Evolutionary conservation across 2,329 filamentous ascomycete genomes (phyloP).

Genomic region (Scedosporium minutisporum): DNA sequence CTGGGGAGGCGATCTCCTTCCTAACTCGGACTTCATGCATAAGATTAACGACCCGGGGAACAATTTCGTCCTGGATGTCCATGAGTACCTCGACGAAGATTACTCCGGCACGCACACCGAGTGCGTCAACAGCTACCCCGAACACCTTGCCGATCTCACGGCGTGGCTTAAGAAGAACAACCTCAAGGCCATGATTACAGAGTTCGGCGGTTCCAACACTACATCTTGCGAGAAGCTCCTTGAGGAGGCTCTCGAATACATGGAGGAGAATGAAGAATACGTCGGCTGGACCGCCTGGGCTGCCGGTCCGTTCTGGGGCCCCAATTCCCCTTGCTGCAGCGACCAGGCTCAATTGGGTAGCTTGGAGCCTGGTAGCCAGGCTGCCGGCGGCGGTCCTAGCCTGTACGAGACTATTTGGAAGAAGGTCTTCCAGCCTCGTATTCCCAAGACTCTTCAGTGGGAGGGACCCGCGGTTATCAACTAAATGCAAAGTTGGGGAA

Average conservation of each 20-base stretch:
- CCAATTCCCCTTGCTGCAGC: conserved; percentile 21
- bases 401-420: conserved; percentile 37
- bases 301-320: conserved; percentile 5
- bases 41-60: conserved; percentile 35
- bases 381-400: conserved; percentile 29
- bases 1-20: conserved; percentile 2
- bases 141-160: conserved; percentile 40
- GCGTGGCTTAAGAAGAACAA: conserved; percentile 44
- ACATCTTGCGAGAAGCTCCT: conserved; percentile 1
- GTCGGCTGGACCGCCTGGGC: conserved; percentile 6
- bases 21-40: conserved; percentile 5
- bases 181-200: conserved; percentile 46
- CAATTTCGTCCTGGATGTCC: conserved; percentile 49
- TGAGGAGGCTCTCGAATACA: conserved; percentile 3
- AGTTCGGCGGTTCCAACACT: conserved; percentile 36
- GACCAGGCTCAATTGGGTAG: conserved; percentile 31
- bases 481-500: not conserved
- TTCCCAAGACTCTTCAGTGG: conserved; percentile 31
- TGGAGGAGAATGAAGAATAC: conserved; percentile 4
- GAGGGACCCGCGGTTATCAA: conserved; percentile 20
- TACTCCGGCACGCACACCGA: conserved; percentile 36
- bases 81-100: conserved; percentile 51
- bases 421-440: conserved; percentile 30
- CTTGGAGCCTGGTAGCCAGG: conserved; percentile 35
- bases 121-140: conserved; percentile 36